A percentile compares a stretch with the other conserved stretches of the same genome.
These are phyloP conservation scores for Cyberlindnera americana DNA, from an alignment of 805 yeast genomes.

Conservation along the genomic window DNA sequence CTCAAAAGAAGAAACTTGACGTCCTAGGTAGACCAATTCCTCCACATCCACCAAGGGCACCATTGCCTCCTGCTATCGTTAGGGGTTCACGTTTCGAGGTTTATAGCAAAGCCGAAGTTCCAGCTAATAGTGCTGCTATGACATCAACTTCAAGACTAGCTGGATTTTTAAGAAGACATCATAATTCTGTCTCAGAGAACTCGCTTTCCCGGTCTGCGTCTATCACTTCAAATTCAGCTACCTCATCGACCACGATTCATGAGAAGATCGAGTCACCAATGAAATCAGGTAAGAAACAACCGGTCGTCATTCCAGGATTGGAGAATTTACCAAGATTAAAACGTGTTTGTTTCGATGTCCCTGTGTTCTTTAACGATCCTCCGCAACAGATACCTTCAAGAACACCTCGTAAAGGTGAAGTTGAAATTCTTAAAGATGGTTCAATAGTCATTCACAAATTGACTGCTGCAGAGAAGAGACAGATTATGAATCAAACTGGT, in stretches of 20 bases:
- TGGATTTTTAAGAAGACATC: slow-evolving; percentile 14
- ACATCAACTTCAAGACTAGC: slow-evolving; percentile 10
- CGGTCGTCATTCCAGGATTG: slow-evolving; percentile 36
- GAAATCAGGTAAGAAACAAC: slow-evolving; percentile 14
- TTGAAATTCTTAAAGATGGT: slow-evolving; percentile 56
- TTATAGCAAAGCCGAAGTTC: slow-evolving; percentile 1
- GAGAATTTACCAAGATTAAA: slow-evolving; percentile 42
- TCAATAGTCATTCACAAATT: slow-evolving; percentile 50
- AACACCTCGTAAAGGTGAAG: slow-evolving; percentile 80
- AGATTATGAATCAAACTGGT: slow-evolving; percentile 41
- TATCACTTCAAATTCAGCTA: background rate
- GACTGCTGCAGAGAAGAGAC: slow-evolving; percentile 50
- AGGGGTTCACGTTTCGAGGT: slow-evolving; percentile 12
- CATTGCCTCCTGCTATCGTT: slow-evolving; percentile 46
- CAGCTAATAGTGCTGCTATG: slow-evolving; percentile 2
- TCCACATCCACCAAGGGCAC: slow-evolving; percentile 45
- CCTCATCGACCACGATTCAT: background rate
- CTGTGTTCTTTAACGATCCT: slow-evolving; percentile 77
- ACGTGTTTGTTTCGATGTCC: slow-evolving; percentile 74
- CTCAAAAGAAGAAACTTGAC: slow-evolving; percentile 31
- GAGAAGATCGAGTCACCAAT: slow-evolving; percentile 1
- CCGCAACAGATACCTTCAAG: slow-evolving; percentile 94
- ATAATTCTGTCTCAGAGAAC: slow-evolving; percentile 5
- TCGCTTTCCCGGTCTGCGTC: slow-evolving; percentile 10
- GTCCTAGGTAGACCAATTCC: slow-evolving; percentile 46